A percentile compares a stretch with the other conserved stretches of the same genome.
Conservation (phyloP, 2,329 filamentous ascomycete genomes). For the Lasiodiplodia sp. region DNA sequence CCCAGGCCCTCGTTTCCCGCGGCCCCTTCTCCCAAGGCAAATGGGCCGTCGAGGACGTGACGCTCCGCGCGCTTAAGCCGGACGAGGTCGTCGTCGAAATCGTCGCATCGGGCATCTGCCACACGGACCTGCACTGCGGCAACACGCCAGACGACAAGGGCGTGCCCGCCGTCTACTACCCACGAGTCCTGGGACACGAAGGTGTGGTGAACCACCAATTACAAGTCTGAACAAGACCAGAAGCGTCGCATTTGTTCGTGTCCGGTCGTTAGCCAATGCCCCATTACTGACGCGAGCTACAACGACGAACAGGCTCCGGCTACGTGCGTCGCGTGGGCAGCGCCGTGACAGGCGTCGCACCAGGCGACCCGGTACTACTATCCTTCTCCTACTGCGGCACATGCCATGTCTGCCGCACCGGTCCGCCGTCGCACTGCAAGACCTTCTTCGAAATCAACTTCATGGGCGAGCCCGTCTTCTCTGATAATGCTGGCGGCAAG, state of each 20-base stretch:
- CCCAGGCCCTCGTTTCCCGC: slow-evolving; percentile 45
- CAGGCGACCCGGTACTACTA: slow-evolving; percentile 54
- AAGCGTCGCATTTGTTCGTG: neutral
- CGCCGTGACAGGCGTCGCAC: slow-evolving; percentile 47
- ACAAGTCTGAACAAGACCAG: too few relatives aligned
- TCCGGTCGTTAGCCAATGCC: neutral
- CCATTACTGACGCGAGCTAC: neutral
- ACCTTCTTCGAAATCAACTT: slow-evolving; percentile 27
- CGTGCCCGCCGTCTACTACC: slow-evolving; percentile 46
- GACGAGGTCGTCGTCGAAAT: slow-evolving; percentile 61
- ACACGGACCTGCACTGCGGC: slow-evolving; percentile 60
- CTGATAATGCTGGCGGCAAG: neutral
- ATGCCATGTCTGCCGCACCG: slow-evolving; percentile 26
- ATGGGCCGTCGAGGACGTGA: slow-evolving; percentile 49
- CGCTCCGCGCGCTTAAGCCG: slow-evolving; percentile 41
- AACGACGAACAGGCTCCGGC: slow-evolving; percentile 41
- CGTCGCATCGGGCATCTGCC: slow-evolving; percentile 60
- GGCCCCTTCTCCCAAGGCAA: slow-evolving; percentile 44
- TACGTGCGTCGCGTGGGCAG: slow-evolving; percentile 54
- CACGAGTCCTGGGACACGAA: slow-evolving; percentile 61
- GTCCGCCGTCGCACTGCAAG: slow-evolving; percentile 29
- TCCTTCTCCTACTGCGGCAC: slow-evolving; percentile 27
- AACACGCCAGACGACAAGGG: slow-evolving; percentile 34
- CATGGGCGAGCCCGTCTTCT: slow-evolving; percentile 25
- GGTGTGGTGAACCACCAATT: slow-evolving; percentile 40